Base-by-base conservation (phyloP, 106 monocot species). In the Vanilla planifolia region DNA sequence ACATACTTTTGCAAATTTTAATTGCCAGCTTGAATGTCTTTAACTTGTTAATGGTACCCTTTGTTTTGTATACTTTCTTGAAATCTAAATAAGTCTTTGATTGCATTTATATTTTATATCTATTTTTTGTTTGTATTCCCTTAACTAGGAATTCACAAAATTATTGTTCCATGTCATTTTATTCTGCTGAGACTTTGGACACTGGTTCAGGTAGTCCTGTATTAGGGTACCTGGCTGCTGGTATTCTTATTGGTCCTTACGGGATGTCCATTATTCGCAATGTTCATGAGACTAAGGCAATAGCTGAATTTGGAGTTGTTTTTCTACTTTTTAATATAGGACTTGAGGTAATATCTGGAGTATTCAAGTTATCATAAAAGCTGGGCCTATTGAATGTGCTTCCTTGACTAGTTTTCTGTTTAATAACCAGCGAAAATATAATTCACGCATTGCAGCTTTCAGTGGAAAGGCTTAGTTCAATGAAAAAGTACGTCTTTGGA, bases 271-370 rank as follows among this genome's bases (percentile, higher is more conserved):
- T 70, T 51, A 70, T 70, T 24, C 90, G 91, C 45, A 73, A 96
- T 72, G 96, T 96, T 67, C 96, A 96, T 71, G 96, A 83, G 26
- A 96, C 96, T 33, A 96, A 96, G 70, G 96, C 90, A 25, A 84
- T 96, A 75, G 96, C 96, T 76, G 96, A 96, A 73, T 96, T 96
- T 87, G 96, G 96, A 68, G 96, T 96, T 67, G 96, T 96, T n/a
- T 96, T 96, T 81, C 68, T 96, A 64, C 65, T 96, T 33, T 96
- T 96, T 48, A 96, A 96, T 75, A 96, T 96, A 67, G 96, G 96
- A 22, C 87, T 96, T 50, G 96, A 96, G 96, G 96, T 96, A 84
- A 10, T 28, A 57, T 46, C 26, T 51, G 10, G 44, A 70, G 33
- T 34, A 56, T 21, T 6, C 28, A 53, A 20, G 48, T 47, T 39